phyloP scores from a whole-genome alignment of 179 eudicot species.

The Drosera spatulata region DNA sequence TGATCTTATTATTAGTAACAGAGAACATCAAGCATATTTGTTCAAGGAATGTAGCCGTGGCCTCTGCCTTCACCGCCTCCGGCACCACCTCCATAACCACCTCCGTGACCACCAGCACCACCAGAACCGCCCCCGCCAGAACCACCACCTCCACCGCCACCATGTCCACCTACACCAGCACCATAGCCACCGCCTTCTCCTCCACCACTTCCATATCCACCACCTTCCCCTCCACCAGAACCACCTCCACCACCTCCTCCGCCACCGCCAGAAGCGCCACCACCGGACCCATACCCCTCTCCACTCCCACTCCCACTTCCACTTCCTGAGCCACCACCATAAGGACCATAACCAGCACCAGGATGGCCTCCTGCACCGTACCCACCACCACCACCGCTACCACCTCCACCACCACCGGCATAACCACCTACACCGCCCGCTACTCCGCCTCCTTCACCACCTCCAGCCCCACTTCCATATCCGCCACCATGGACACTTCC shows the following conservation, averaged over 20 bases:
- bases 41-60: too few relatives aligned
- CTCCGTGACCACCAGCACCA: not conserved
- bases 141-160: not conserved
- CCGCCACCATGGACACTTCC: too few relatives aligned
- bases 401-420: not conserved
- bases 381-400: not conserved
- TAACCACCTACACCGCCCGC: not conserved
- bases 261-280: not conserved
- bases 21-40: too few relatives aligned
- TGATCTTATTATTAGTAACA: too few relatives aligned
- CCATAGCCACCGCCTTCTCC: not conserved
- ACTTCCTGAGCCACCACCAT: not conserved
- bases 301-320: not conserved
- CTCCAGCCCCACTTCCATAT: too few relatives aligned
- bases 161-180: not conserved
- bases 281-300: not conserved
- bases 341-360: not conserved
- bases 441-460: not conserved
- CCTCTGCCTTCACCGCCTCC: not conserved
- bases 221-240: not conserved
- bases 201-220: too few relatives aligned
- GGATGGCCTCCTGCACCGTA: not conserved
- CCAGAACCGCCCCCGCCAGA: not conserved
- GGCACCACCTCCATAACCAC: constrained; percentile 1
- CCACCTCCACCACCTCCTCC: not conserved